phyloP scores from a whole-genome alignment of 176 grass and related monocot genomes.

The Triticum monococcum region DNA sequence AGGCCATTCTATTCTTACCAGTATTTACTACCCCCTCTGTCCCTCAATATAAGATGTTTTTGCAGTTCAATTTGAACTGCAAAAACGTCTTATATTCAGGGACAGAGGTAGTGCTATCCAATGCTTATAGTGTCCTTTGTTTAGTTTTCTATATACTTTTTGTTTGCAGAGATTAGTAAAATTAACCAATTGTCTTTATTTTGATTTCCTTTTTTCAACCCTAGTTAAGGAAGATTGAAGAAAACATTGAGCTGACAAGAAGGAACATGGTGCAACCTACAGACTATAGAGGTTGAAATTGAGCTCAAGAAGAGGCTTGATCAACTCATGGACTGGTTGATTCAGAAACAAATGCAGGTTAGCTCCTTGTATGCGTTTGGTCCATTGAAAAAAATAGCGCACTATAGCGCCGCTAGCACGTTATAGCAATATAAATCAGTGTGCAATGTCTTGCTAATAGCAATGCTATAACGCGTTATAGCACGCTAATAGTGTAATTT shows the following conservation, averaged over 20 bases:
- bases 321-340: constrained; percentile 93
- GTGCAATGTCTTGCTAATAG: no score
- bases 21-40: no score
- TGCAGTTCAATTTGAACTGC: no score
- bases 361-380: neutral
- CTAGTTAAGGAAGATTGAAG: constrained; percentile 81
- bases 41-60: no score
- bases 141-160: neutral
- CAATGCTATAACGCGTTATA: no score
- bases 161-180: neutral
- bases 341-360: constrained; percentile 95
- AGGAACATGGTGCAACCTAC: constrained; percentile 71
- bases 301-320: constrained; percentile 92
- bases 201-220: neutral
- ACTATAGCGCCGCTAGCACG: no score
- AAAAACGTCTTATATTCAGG: no score
- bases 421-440: no score
- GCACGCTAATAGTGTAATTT: no score
- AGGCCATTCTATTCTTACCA: neutral
- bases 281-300: constrained; percentile 49
- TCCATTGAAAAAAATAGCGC: no score
- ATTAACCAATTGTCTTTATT: neutral
- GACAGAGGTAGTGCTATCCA: neutral
- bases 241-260: constrained; percentile 72
- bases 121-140: neutral